Base-by-base conservation (phyloP, 805 yeast genomes). In the Myxozyma melibiosi region DNA sequence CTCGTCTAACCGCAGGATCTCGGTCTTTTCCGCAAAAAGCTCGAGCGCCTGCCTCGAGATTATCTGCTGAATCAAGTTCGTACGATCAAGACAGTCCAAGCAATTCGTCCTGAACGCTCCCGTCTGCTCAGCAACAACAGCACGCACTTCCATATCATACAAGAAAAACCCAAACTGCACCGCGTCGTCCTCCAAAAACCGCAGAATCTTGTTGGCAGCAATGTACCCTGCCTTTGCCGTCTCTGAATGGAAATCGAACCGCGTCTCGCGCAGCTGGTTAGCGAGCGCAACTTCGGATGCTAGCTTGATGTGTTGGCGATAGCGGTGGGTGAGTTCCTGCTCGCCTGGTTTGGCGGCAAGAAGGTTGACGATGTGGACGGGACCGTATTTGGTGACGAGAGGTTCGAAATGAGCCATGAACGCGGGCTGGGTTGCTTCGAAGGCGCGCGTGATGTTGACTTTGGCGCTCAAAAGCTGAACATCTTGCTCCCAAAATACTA, bases 401-500 rank as follows among this genome's bases (percentile, higher is more conserved):
- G 78, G 78, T 39, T 81, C 80, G 66, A 94, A 89, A 71, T 94
- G 99, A 51, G 82, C 80, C 61, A 86, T 85, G 67, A 92, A 92
- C 0, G 91, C 82, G 0, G 96, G 96, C 68, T 89, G 95, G 0
- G 98, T 85, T 0, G 98, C 98, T 64, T 90, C 98, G 41, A 81
- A 73, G 1, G 97, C 88, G 66, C 99, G 79, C 0, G 97, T 90
- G 11, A 94, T 79, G 40, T 86, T 86, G 48, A 92, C 90, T 68
- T 91, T 94, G 22, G 97, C 96, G 61, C 88, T 85, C n/a, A 94
- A 81, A 59, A 92, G 74, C 28, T 63, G 66, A 2, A 96, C 88
- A 67, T 91, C 97, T 72, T 94, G 99, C 70, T 94, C 99, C 99
- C 99, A 94, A 67, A 94, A 94, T 0, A 92, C 79, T 58, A 37